Evolutionary conservation across 768 basidiomycete genomes (phyloP).

Genomic region (Chiua virens): DNA sequence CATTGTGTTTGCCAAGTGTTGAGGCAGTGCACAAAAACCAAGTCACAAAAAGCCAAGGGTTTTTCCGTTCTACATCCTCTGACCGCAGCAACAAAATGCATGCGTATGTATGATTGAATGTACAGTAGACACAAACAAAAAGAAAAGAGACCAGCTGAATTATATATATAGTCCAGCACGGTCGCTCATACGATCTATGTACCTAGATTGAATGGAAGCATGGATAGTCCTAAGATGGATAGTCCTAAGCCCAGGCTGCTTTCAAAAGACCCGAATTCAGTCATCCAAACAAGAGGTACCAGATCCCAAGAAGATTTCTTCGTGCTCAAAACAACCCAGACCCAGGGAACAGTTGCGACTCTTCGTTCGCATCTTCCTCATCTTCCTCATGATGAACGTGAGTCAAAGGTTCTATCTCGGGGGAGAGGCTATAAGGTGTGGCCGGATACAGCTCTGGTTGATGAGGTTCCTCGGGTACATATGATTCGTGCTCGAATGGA

Average conservation of each 20-base stretch:
- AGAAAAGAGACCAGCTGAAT: constrained; percentile 3
- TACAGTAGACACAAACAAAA: constrained; percentile 24
- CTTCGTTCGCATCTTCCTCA: constrained; percentile 27
- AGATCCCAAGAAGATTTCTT: background rate
- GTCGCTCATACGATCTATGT: constrained; percentile 14
- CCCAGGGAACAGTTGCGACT: constrained; percentile 43
- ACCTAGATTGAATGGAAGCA: constrained; percentile 1
- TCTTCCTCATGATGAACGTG: constrained; percentile 20
- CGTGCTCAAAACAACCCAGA: constrained; percentile 40
- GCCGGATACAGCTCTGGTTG: constrained; percentile 12
- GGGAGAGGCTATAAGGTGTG: constrained; percentile 29
- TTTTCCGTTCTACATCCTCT: no score
- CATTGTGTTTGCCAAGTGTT: constrained; percentile 18
- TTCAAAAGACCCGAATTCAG: background rate
- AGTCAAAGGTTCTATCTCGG: constrained; percentile 11
- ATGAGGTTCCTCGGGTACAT: constrained; percentile 19
- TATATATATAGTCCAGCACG: constrained; percentile 11
- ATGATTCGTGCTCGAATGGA: constrained; percentile 34
- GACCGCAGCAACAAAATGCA: background rate
- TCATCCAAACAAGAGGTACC: no score
- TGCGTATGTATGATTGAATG: background rate
- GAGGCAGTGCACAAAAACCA: no score
- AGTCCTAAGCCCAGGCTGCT: background rate
- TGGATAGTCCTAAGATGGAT: background rate
- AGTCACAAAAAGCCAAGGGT: no score